Percentiles rank a stretch among this genome's conserved stretches.
Conservation (phyloP, 768 basidiomycete genomes). For the Steccherinum ochraceum region DNA sequence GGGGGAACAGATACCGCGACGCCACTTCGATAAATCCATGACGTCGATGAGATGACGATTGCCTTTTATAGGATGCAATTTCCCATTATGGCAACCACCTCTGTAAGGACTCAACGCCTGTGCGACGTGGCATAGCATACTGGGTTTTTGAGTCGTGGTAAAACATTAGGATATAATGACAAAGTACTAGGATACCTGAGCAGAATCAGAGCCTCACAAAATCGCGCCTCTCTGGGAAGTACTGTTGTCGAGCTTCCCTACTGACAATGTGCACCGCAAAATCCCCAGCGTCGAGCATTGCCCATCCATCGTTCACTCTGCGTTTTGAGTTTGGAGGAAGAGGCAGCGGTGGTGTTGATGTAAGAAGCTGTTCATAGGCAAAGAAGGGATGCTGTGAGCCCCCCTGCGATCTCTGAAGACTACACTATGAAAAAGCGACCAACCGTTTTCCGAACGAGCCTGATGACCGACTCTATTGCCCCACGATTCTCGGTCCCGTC, state of each 20-base stretch:
- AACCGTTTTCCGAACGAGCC: constrained; percentile 65
- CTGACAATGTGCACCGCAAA: constrained; percentile 78
- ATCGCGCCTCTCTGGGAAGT: constrained; percentile 37
- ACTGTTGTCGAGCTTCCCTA: constrained; percentile 57
- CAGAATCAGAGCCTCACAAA: no score
- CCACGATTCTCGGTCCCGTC: constrained; percentile 80
- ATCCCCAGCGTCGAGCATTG: constrained; percentile 74
- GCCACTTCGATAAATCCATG: no score
- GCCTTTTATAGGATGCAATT: not conserved
- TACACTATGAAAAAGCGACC: constrained; percentile 17
- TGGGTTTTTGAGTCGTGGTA: no score
- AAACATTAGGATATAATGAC: not conserved
- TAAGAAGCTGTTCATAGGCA: constrained; percentile 49
- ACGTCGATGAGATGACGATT: not conserved
- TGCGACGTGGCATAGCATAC: no score
- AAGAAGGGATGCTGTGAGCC: not conserved
- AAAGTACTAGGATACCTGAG: no score
- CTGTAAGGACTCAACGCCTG: no score
- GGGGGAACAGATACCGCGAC: no score
- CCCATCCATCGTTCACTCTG: constrained; percentile 67
- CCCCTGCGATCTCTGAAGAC: not conserved
- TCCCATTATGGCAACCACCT: not conserved
- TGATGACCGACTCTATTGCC: constrained; percentile 67
- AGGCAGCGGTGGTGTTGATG: constrained; percentile 47
- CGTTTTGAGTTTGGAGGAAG: constrained; percentile 61